Evolutionary conservation across 139 green algal species (phyloP).

Genomic region (Micromonas commoda): DNA sequence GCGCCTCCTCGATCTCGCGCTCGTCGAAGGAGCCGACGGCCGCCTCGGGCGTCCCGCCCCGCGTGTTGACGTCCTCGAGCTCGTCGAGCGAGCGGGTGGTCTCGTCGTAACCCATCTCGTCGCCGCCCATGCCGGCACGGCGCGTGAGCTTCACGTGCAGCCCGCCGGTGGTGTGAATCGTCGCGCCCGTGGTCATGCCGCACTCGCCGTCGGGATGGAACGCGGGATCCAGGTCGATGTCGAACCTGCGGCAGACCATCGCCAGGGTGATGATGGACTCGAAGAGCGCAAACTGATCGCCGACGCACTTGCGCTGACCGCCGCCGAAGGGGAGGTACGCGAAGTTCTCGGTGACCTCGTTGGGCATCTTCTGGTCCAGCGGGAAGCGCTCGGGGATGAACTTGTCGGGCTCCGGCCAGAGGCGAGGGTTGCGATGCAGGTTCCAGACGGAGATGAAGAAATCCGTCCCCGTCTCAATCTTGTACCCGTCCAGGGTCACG

Average conservation of each 20-base stretch:
- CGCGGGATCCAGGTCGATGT: constrained; percentile 53
- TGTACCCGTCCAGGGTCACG: constrained; percentile 53
- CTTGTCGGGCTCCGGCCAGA: constrained; percentile 77
- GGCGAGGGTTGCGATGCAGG: constrained; percentile 85
- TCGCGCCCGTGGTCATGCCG: constrained; percentile 87
- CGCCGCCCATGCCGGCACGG: not conserved
- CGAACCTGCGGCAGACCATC: constrained; percentile 71
- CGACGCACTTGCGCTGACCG: constrained; percentile 90
- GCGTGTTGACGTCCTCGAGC: constrained; percentile 7
- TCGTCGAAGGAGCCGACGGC: not conserved
- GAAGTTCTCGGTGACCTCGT: constrained; percentile 92
- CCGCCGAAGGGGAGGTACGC: constrained; percentile 96
- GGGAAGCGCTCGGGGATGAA: constrained; percentile 92
- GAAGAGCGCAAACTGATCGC: constrained; percentile 97
- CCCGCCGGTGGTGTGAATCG: constrained; percentile 94
- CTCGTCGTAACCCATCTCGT: constrained; percentile 3
- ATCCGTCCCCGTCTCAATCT: constrained; percentile 69
- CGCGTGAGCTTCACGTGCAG: constrained; percentile 42
- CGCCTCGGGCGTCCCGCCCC: not conserved
- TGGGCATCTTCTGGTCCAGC: constrained; percentile 83
- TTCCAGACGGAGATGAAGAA: constrained; percentile 98
- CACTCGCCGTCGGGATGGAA: constrained; percentile 45
- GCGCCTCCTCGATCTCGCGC: not conserved
- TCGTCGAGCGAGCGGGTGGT: not conserved
- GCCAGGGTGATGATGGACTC: constrained; percentile 67